Conservation (phyloP, 2,329 filamentous ascomycete species). For the Alternaria triticimaculans region DNA sequence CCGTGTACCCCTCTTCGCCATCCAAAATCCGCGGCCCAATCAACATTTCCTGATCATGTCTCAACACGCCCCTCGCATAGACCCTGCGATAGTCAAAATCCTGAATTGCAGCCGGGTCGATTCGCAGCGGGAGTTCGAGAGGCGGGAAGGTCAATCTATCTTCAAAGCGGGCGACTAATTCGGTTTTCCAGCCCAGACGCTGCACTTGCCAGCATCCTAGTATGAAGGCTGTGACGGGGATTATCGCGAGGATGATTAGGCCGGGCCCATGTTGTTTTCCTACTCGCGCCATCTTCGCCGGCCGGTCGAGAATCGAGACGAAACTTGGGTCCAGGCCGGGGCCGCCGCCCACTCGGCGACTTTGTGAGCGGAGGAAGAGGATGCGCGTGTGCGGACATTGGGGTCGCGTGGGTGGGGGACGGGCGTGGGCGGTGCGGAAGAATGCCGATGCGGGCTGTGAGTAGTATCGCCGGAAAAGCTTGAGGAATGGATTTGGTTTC, state of each 20-base stretch:
- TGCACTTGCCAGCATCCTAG: slow-evolving; percentile 96
- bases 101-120: slow-evolving; percentile 80
- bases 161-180: slow-evolving; percentile 88
- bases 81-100: slow-evolving; percentile 95
- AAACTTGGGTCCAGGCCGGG: slow-evolving; percentile 77
- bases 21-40: slow-evolving; percentile 89
- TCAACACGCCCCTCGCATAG: slow-evolving; percentile 72
- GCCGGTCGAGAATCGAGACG: slow-evolving; percentile 85
- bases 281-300: slow-evolving; percentile 77
- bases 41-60: slow-evolving; percentile 95
- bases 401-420: slow-evolving; percentile 33
- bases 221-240: slow-evolving; percentile 87
- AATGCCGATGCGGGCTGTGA: slow-evolving; percentile 18
- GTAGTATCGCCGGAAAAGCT: slow-evolving; percentile 40
- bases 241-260: slow-evolving; percentile 81
- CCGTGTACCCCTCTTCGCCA: slow-evolving; percentile 87
- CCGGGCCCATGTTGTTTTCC: slow-evolving; percentile 79
- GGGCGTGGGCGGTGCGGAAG: slow-evolving; percentile 14
- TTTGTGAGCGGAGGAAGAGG: slow-evolving; percentile 21
- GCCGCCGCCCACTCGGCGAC: slow-evolving; percentile 29
- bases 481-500: slow-evolving; percentile 43
- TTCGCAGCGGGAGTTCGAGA: slow-evolving; percentile 79
- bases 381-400: slow-evolving; percentile 45
- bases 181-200: slow-evolving; percentile 90
- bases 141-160: slow-evolving; percentile 87